Base-by-base conservation (phyloP, 805 yeast genomes). In the Saturnispora mendoncae region DNA sequence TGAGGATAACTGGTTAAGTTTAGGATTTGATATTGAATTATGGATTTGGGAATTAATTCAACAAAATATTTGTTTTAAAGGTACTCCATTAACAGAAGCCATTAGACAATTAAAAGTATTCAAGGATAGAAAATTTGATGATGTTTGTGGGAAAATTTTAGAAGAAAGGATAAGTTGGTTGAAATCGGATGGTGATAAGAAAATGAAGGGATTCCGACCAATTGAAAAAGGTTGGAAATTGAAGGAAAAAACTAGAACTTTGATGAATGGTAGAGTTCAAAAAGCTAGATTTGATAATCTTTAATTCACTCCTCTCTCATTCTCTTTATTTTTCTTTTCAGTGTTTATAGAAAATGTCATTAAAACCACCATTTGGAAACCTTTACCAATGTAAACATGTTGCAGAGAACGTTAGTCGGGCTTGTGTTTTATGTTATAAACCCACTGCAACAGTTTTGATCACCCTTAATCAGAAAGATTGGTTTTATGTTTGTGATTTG, bases 391-490 rank as follows among this genome's bases (percentile, higher is more conserved):
- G 63, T 25, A 60, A 71, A 36, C 58, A 57, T 39, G 80, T 70
- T 9, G 66, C 73, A 1, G 61, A 55, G 1, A 42, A 51, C 3
- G 71, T 67, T 41, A 41, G 67, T 20, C 69, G 63, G 47, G 54
- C 80, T 2, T 76, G 82, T 51, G 47, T 45, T 17, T 54, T 74
- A 12, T 76, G 82, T 58, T 74, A 59, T 55, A 73, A 72, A 47
- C 69, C 76, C 1, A 57, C 76, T 0, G 37, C 57, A 5, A 50
- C 67, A 0, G 80, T 75, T 10, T 52, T 76, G 25, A 55, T 76
- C 6, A 58, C 74, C 2, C 27, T 49, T 41, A 53, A 71, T 29
- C 46, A 67, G 3, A 57, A 68, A 13, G 81, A 75, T 51, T 74
- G 72, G 61, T 71, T 76, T 51, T 74, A 73, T 50, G 58, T 69